These are phyloP conservation scores for Calonectria pteridis DNA, from an alignment of 2,329 filamentous ascomycete genomes.

Conservation along the genomic window DNA sequence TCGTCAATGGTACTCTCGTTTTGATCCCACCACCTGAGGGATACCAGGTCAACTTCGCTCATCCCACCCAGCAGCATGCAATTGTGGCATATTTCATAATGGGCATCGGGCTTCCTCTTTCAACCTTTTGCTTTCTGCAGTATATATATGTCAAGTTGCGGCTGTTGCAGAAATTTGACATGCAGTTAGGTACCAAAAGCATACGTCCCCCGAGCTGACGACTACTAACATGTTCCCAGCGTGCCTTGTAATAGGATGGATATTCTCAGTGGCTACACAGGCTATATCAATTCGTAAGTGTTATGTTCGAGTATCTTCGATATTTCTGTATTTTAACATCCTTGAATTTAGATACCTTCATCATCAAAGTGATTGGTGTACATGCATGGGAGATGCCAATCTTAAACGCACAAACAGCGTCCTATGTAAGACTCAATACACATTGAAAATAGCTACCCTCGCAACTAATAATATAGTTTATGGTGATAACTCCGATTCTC, in stretches of 20 bases:
- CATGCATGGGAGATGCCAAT: constrained; percentile 36
- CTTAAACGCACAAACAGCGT: constrained; percentile 20
- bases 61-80: constrained; percentile 37
- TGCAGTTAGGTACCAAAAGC: constrained; percentile 18
- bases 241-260: not conserved
- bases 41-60: constrained; percentile 47
- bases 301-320: no score
- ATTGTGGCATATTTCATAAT: constrained; percentile 39
- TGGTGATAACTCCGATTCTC: constrained; percentile 46
- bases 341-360: constrained; percentile 24
- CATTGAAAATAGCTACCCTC: constrained; percentile 8
- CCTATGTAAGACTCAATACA: constrained; percentile 21
- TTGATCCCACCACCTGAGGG: constrained; percentile 42
- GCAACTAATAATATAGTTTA: constrained; percentile 46
- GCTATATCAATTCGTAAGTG: constrained; percentile 18
- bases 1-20: constrained; percentile 42
- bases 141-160: constrained; percentile 37
- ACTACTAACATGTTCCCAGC: constrained; percentile 4
- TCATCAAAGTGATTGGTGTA: constrained; percentile 29
- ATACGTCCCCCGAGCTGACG: no score
- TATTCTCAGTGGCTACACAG: not conserved
- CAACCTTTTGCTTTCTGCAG: constrained; percentile 37
- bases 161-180: constrained; percentile 15
- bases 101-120: constrained; percentile 30
- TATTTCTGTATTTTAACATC: not conserved